Evolutionary conservation across 768 basidiomycete species (phyloP), one percentile per base, ranked within the genome.

Genomic region (Tricholoma sp.): DNA sequence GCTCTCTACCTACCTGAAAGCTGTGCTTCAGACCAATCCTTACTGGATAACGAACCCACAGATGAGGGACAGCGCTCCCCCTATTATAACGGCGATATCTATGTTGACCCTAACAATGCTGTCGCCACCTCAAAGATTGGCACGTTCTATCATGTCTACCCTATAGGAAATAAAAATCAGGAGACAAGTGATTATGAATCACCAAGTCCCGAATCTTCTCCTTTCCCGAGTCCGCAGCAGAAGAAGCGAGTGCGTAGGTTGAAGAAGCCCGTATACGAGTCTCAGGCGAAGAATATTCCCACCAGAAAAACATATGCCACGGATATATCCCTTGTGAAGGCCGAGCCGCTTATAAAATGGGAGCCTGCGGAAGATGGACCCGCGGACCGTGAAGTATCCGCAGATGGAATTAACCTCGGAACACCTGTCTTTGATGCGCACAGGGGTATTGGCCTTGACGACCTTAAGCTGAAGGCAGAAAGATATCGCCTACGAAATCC

Each of bases 371-470:
- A 50, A 27, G 47, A 18, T 31, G 47, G 47, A 50, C n/a, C 14
- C 4, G 5, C 5, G 8, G 57, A 59, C 34, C 32, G 51, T 3
- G 55, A 51, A 16, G 27, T 24, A 14, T 11, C 22, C 45, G 45
- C n/a, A 6, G 29, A 50, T 29, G 47, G 29, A n/a, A 63, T 76
- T 43, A 62, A 74, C 53, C 65, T 76, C 57, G 77, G 76, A 16
- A 79, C 83, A 2, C 85, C 86, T 14, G 72, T 88, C 22, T 72
- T 84, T 52, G 80, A 88, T 59, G 84, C 88, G 5, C 85, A 89
- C 63, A 71, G 75, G 41, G 88, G 88, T 27, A 74, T 89, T 39
- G 69, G 72, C 14, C 69, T 86, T 27, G 71, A 72, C 32, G 81
- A 83, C 19, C 77, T 89, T 21, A 74, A 79, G 50, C 73, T 72